Percentiles rank a stretch among this genome's conserved stretches.
These are phyloP conservation scores for Mucor circinelloides DNA, from an alignment of 371 early-diverging fungal species.

Conservation along the genomic window DNA sequence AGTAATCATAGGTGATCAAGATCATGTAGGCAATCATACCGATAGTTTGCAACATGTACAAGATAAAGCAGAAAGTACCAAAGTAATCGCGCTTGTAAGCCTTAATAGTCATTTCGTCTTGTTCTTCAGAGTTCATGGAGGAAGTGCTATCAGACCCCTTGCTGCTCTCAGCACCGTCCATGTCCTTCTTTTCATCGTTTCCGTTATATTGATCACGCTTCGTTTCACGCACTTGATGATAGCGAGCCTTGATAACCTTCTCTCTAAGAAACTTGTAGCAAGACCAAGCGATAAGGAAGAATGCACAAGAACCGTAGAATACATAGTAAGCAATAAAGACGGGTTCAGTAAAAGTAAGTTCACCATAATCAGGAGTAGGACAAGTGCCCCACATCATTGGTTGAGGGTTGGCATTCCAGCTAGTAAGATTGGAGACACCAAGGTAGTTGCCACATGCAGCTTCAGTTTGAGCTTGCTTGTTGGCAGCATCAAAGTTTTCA, in stretches of 20 bases:
- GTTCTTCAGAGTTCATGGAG: slow-evolving; percentile 6
- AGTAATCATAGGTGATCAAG: slow-evolving; percentile 40
- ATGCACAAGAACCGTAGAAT: slow-evolving; percentile 64
- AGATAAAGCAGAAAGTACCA: slow-evolving; percentile 27
- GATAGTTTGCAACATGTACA: slow-evolving; percentile 38
- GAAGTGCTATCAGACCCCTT: not conserved
- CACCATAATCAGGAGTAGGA: slow-evolving; percentile 50
- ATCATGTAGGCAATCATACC: slow-evolving; percentile 46
- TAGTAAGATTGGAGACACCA: slow-evolving; percentile 32
- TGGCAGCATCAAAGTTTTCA: slow-evolving; percentile 41
- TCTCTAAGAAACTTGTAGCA: slow-evolving; percentile 58
- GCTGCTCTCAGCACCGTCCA: not conserved
- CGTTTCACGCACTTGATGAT: slow-evolving; percentile 8
- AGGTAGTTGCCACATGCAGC: slow-evolving; percentile 38
- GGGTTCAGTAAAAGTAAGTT: slow-evolving; percentile 43
- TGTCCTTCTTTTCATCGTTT: not conserved
- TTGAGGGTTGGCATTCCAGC: slow-evolving; percentile 40
- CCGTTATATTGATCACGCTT: slow-evolving; percentile 9
- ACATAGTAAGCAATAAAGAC: slow-evolving; percentile 52
- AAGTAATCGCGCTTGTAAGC: slow-evolving; percentile 40
- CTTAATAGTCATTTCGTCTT: slow-evolving; percentile 41
- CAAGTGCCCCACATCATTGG: slow-evolving; percentile 57
- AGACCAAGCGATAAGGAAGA: slow-evolving; percentile 55
- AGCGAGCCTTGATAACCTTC: slow-evolving; percentile 17
- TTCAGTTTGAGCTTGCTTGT: slow-evolving; percentile 43